Base-by-base conservation (phyloP, 768 basidiomycete genomes). In the Podaxis sp. region DNA sequence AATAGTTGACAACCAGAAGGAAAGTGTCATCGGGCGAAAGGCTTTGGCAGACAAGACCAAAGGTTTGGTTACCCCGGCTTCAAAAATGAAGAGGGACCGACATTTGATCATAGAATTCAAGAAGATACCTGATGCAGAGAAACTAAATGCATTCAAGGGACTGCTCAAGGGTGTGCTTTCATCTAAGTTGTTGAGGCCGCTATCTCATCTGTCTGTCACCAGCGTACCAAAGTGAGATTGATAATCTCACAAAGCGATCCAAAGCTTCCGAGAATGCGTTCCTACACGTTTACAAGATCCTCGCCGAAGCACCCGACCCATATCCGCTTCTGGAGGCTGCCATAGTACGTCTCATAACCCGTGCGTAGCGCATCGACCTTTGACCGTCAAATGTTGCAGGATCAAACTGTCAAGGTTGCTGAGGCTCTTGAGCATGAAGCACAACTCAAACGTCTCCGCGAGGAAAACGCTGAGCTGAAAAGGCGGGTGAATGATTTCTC, bases 1-100 rank as follows among this genome's bases (percentile, higher is more conserved):
- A 74, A 81, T 99, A 13, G 95, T 99, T 21, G 95, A 98, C 80
- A 95, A 95, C 75, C 95, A 98, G 80, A 99, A 98, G 77, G 96
- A 98, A 77, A 93, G 91, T 65, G 82, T 98, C 48, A 81, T 99
- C 2, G 95, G 95, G 9, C 83, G 97, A 46, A 99, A 98, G 74
- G 90, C 88, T 57, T 80, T 99, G 21, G 93, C 96, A 1, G 97
- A 98, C 76, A 89, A 91, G 72, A 99, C 97, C 0, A 92, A 96
- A 79, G 96, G 96, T 91, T n/a, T n/a, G 72, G 66, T 36, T 13
- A 2, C 35, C 37, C 44, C n/a, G 18, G 11, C 11, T 14, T 7
- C 14, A 35, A 42, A 9, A 42, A 5, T 38, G 6, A 25, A 16
- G n/a, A 9, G 23, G 57, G 10, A 53, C 63, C 47, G n/a, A 52